phyloP scores from a whole-genome alignment of 108 stramenopile genomes.

The Aurantiochytrium sp. region DNA sequence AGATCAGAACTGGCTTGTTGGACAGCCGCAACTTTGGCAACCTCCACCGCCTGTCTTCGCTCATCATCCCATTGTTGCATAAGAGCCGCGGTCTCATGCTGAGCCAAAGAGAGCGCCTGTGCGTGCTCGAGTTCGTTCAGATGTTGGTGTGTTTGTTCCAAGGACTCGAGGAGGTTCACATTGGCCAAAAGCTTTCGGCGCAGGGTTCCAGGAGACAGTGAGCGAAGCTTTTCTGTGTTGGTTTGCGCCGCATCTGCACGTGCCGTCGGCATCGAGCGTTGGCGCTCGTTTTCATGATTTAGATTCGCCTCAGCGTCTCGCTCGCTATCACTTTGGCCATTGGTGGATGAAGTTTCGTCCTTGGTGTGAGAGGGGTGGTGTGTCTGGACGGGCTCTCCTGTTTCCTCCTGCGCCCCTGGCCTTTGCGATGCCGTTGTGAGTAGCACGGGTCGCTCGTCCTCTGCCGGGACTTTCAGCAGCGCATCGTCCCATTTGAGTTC shows the following conservation, averaged over 20 bases:
- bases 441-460: not conserved
- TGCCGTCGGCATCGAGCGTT: no score
- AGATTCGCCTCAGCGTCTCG: no score
- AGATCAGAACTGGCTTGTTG: not conserved
- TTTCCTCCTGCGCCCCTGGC: no score
- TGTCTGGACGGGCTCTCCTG: no score
- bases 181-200: not conserved
- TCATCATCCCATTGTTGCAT: conserved; percentile 16
- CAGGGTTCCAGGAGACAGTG: not conserved
- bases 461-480: not conserved
- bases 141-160: not conserved
- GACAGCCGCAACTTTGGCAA: not conserved
- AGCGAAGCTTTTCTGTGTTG: not conserved
- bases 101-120: not conserved
- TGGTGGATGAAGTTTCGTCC: no score
- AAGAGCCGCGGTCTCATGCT: not conserved
- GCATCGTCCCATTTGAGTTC: not conserved
- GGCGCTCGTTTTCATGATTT: no score
- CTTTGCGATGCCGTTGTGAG: not conserved
- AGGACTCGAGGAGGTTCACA: not conserved
- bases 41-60: not conserved
- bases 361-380: no score
- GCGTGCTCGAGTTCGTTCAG: not conserved
- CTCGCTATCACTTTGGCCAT: no score
- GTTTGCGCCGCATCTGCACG: not conserved